Evolutionary conservation across 1,284 basidiomycete genomes (phyloP), one percentile per base, ranked within the genome.

Genomic region (Austroboletus niveus): DNA sequence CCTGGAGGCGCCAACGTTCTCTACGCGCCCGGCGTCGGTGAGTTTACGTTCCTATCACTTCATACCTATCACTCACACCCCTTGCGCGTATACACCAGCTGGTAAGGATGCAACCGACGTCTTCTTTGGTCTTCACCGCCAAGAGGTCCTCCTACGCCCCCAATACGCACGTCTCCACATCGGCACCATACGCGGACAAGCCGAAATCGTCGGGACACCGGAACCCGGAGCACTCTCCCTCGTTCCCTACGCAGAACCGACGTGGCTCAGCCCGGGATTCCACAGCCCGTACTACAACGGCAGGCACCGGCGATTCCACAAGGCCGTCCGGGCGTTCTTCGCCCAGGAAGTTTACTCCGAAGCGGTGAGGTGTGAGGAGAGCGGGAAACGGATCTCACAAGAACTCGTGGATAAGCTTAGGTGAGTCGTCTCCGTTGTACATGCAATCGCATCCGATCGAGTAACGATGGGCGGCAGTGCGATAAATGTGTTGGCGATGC

Each of bases 111-210:
- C 92, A 0, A 96, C 94, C 2, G 77, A 92, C 32, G 80, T 80
- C 1, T 98, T 98, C 80, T 98, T 90, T 59, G 87, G 90, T n/a
- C 79, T 98, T 47, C 94, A 98, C 68, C 80, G 93, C 24, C 84
- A 89, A 44, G 93, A 97, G 64, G 85, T 97, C 22, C 80, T 98
- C 12, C 74, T 82, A 32, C 85, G 86, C 52, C 88, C 91, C 0
- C 88, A 92, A 66, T 94, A 94, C 62, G 76, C 80, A 8, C 82
- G 90, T 12, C 78, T 94, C n/a, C 84, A 87, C 60, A 88, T 95
- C 51, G 93, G 92, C 29, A 82, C 75, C 42, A 77, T 98, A 48
- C 68, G 75, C 30, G 90, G 85, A n/a, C 79, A 90, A 64, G 74
- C 81, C 54, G 75, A 84, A 61, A 71, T 77, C 45, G 81, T 92